Evolutionary conservation across 768 basidiomycete genomes (phyloP), one percentile per base, ranked within the genome.

Genomic region (Pholiota conissans): DNA sequence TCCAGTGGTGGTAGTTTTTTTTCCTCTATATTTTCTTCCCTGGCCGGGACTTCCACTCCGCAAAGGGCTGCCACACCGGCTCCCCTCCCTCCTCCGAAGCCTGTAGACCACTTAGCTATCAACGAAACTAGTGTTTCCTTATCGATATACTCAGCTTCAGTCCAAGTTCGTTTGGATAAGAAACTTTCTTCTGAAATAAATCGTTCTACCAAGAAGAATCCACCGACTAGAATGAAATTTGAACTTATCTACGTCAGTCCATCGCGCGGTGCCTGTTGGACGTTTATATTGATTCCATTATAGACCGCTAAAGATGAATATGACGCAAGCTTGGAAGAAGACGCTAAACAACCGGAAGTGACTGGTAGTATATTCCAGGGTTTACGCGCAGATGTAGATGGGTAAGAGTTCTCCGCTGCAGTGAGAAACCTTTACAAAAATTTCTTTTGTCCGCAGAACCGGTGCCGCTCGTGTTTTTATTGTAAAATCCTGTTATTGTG

Each of bases 151-250:
- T 80, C 86, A 8, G 88, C 86, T 2, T 79, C 85, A 34, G 81
- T 91, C 13, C 79, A 80, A 45, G 87, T 92, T 18, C 78, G 73
- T 40, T 69, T 91, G 16, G 84, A 84, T 60, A 79, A 83, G 70
- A 90, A 88, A 66, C 74, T 89, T 48, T 76, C 83, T 1, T 70
- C 76, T 8, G 96, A 98, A 70, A 75, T 98, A 30, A 82, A 90
- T 58, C 79, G 96, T 57, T 91, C 93, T 0, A 99, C 95, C 10
- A 98, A 98, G 82, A 99, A 99, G 78, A 87, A 91, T 54, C 90
- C 93, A 0, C 96, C 96, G 0, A 74, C 73, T 4, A 82, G 76
- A 51, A 82, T 95, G 68, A 85, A 80, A 55, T 90, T 91, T 54
- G 85, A 90, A 62, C 78, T 99, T 11, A 93, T 99, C 37, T 98